Conservation (phyloP, 1,139 yeast species). For the Candida sp. region DNA sequence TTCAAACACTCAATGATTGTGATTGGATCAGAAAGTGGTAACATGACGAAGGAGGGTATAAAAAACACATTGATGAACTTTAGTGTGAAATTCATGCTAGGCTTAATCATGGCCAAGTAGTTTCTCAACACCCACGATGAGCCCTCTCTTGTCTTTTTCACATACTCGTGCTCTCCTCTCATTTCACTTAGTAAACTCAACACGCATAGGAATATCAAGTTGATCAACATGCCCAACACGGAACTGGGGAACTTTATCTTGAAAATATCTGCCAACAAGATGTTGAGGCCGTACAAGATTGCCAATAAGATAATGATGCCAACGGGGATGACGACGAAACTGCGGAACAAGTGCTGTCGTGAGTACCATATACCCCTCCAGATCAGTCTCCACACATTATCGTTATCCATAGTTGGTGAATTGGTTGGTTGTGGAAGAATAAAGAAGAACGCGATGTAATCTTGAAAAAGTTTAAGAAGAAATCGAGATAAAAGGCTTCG, state of each 20-base stretch:
- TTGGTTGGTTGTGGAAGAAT: not conserved
- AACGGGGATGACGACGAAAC: constrained; percentile 39
- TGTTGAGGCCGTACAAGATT: constrained; percentile 68
- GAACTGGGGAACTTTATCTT: constrained; percentile 73
- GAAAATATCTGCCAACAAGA: constrained; percentile 49
- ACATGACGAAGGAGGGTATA: constrained; percentile 75
- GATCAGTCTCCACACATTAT: constrained; percentile 5
- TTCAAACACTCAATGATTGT: constrained; percentile 71
- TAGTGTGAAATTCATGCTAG: constrained; percentile 71
- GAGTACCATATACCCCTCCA: constrained; percentile 32
- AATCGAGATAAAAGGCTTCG: not conserved
- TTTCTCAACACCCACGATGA: constrained; percentile 37
- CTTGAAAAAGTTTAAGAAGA: not conserved
- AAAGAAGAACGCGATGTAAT: too few species aligned
- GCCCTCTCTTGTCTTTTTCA: constrained; percentile 28
- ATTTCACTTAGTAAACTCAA: constrained; percentile 25
- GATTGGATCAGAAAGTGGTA: constrained; percentile 69
- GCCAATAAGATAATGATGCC: constrained; percentile 37
- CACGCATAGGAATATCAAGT: constrained; percentile 52
- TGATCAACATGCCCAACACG: constrained; percentile 73
- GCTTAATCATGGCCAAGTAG: constrained; percentile 53
- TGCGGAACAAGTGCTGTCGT: constrained; percentile 31
- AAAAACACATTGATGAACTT: constrained; percentile 83
- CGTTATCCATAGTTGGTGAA: not conserved
- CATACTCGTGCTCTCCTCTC: constrained; percentile 7